Conservation (phyloP, 2,329 filamentous ascomycete species). For the Epichloe coenophiala region DNA sequence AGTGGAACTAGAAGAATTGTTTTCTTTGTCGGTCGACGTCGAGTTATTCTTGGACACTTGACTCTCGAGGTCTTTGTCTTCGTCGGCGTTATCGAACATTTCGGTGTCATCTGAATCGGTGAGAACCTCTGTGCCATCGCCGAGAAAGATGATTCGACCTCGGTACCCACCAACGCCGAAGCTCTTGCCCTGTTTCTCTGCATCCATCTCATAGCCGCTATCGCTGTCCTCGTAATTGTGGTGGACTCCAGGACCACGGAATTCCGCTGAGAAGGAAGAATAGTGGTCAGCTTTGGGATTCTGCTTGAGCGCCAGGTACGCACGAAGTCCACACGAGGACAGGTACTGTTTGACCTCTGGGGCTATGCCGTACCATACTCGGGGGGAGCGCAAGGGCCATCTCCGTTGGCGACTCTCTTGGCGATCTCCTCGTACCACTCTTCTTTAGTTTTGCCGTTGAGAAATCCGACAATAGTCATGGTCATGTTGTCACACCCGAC, state of each 20-base stretch:
- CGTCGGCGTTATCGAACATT: constrained; percentile 79
- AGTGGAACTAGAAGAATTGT: constrained; percentile 2
- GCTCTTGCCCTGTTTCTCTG: constrained; percentile 47
- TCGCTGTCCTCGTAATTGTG: constrained; percentile 73
- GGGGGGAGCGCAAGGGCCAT: constrained; percentile 96
- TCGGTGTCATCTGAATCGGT: constrained; percentile 82
- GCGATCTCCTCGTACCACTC: constrained; percentile 97
- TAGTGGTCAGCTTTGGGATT: constrained; percentile 13
- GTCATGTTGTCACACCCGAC: constrained; percentile 99
- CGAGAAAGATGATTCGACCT: constrained; percentile 85
- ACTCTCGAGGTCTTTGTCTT: constrained; percentile 74
- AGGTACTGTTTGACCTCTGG: constrained; percentile 9
- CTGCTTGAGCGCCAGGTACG: constrained; percentile 1
- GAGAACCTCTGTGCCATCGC: constrained; percentile 85
- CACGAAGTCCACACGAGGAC: constrained; percentile 8
- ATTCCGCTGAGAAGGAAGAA: constrained; percentile 49
- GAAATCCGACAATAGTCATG: constrained; percentile 79
- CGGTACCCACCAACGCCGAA: constrained; percentile 58
- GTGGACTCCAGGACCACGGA: constrained; percentile 69
- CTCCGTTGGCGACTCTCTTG: constrained; percentile 86
- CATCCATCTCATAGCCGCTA: constrained; percentile 62
- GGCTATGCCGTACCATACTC: constrained; percentile 83
- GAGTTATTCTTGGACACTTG: constrained; percentile 55
- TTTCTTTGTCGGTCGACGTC: constrained; percentile 14
- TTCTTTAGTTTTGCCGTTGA: constrained; percentile 86